A percentile compares a stretch with the other conserved stretches of the same genome.
Evolutionary conservation across 2,329 filamentous ascomycete genomes (phyloP).

Genomic region (Epichloe coenophiala): DNA sequence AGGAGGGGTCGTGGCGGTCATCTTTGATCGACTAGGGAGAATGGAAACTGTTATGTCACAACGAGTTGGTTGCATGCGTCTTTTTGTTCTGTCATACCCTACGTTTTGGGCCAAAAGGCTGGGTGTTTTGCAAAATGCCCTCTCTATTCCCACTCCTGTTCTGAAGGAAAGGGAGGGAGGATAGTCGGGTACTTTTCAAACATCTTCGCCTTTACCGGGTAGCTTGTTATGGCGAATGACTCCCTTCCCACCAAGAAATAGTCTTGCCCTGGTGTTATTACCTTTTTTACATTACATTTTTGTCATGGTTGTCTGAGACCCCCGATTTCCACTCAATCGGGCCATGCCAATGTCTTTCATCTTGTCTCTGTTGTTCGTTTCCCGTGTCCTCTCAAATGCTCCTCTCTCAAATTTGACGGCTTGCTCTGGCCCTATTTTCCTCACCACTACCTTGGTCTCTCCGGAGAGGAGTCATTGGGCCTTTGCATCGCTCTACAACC

Average conservation of each 20-base stretch:
- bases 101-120: constrained; percentile 3
- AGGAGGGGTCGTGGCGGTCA: constrained; percentile 11
- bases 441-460: no score
- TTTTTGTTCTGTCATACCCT: constrained; percentile 4
- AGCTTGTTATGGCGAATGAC: constrained; percentile 1
- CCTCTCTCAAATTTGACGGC: no score
- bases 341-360: not conserved
- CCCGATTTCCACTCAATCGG: constrained; percentile 11
- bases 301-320: constrained; percentile 7
- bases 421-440: no score
- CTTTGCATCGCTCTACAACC: no score
- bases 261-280: not conserved
- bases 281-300: not conserved
- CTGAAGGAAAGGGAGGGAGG: not conserved
- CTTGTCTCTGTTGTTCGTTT: not conserved
- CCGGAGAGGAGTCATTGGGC: no score
- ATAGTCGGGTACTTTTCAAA: not conserved
- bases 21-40: constrained; percentile 6
- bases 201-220: not conserved
- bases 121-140: not conserved
- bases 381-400: not conserved
- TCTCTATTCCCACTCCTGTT: not conserved
- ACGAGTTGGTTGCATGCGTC: constrained; percentile 5
- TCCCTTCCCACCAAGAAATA: not conserved
- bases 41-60: constrained; percentile 5